Conservation (phyloP, 2,329 filamentous ascomycete genomes). For the Fusarium chaquense region DNA sequence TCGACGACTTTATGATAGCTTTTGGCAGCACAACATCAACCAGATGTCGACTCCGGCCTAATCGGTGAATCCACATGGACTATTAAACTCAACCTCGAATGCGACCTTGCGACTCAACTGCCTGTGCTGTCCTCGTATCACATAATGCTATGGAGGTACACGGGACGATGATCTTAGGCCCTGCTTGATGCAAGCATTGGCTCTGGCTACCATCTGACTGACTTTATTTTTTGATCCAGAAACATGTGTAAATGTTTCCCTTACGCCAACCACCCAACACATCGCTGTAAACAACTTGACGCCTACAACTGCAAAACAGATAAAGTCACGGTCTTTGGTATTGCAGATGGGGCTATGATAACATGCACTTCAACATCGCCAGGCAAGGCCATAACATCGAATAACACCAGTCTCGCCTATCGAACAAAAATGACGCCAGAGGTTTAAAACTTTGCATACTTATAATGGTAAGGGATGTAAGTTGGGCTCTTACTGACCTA, state of each 20-base stretch:
- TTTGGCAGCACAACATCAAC: conserved; percentile 52
- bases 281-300: conserved; percentile 51
- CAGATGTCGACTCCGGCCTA: conserved; percentile 52
- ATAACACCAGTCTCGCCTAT: background rate
- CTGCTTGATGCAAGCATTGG: conserved; percentile 41
- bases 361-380: background rate
- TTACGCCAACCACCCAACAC: conserved; percentile 45
- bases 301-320: conserved; percentile 40
- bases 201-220: conserved; percentile 44
- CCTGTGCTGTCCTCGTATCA: conserved; percentile 48
- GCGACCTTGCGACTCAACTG: conserved; percentile 49
- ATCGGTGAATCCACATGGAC: conserved; percentile 51
- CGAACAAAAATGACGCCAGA: background rate
- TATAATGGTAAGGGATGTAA: conserved; percentile 37
- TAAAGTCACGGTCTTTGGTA: conserved; percentile 20
- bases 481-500: conserved; percentile 31
- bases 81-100: conserved; percentile 52
- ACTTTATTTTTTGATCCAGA: conserved; percentile 48
- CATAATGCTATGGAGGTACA: conserved; percentile 42
- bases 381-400: background rate
- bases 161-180: conserved; percentile 44
- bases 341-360: conserved; percentile 3
- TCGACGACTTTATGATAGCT: conserved; percentile 55
- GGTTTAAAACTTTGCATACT: conserved; percentile 1
- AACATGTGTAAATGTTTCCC: conserved; percentile 51